Conservation (phyloP, 2,329 filamentous ascomycete genomes). For the Delphinella strobiligena region DNA sequence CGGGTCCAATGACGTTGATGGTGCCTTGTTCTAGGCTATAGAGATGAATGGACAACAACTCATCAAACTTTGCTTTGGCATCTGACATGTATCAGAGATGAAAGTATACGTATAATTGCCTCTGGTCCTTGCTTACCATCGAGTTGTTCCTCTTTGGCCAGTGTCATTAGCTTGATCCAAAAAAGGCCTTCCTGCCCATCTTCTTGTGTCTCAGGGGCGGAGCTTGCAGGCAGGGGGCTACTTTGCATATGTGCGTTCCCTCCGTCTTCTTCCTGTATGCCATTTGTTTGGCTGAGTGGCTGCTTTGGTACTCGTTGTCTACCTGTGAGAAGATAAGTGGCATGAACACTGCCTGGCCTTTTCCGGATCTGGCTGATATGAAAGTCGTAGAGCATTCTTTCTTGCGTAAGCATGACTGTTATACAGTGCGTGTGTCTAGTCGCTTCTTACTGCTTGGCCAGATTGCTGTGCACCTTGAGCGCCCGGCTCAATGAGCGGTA, state of each 20-base stretch:
- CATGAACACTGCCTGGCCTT: conserved; percentile 64
- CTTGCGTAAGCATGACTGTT: conserved; percentile 15
- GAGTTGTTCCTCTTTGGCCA: conserved; percentile 63
- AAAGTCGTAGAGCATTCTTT: conserved; percentile 81
- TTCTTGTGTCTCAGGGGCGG: conserved; percentile 34
- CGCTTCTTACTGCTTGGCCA: conserved; percentile 67
- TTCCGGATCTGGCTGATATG: conserved; percentile 65
- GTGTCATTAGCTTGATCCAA: conserved; percentile 41
- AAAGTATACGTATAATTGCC: not conserved
- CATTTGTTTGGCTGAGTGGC: conserved; percentile 21
- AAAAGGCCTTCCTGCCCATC: not conserved
- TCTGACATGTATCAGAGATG: conserved; percentile 14
- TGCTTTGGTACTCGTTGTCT: conserved; percentile 30
- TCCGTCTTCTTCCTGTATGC: conserved; percentile 36
- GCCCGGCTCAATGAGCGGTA: conserved; percentile 77
- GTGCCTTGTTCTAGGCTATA: conserved; percentile 70
- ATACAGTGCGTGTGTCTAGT: not conserved
- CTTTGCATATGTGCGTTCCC: conserved; percentile 57
- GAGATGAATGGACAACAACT: conserved; percentile 69
- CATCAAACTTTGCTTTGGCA: conserved; percentile 54
- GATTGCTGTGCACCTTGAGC: conserved; percentile 71
- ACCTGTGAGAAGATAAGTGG: conserved; percentile 82
- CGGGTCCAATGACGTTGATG: conserved; percentile 33
- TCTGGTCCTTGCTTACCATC: conserved; percentile 38
- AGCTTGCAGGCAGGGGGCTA: conserved; percentile 56